Base-by-base conservation (phyloP, 345 rosid genomes). In the Syzygium aromaticum region DNA sequence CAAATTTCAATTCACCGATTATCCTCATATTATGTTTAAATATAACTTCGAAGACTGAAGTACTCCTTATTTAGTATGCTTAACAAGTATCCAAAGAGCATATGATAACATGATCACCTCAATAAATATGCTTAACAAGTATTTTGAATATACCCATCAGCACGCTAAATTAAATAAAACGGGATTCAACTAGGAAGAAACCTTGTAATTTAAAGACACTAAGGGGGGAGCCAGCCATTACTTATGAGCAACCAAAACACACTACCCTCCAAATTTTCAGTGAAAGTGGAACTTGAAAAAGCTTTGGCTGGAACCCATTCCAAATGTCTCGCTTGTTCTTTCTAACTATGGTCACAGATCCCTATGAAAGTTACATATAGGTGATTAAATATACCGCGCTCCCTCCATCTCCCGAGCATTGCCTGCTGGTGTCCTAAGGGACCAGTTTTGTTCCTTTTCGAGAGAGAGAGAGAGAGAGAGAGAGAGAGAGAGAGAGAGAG, bases 301-400 rank as follows among this genome's bases (percentile, higher is more conserved):
- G 46, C 40, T 54, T 84, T 52, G 86, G 86, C 86, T 54, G 40
- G 40, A 16, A 52, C 54, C 86, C 86, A 52, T 54, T 84, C 59
- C 86, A 7, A 30, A 14, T 54, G 38, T 23, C 59, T 54, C 59
- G 61, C 86, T 51, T 38, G 19, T 84, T 54, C 43, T 25, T 84
- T 52, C 43, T 84, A 52, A 52, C 16, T 52, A 19, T 56, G 84
- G 57, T 84, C 95, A 91, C 95, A 91, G 96, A 94, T 94, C 95
- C 96, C 94, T 86, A 93, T 94, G 95, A 91, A 90, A 90, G 92
- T 92, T 89, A 89, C 91, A 93, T 92, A 52, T 88, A 88, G 43
- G 77, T 64, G 77, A 64, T 64, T 64, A 64, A 33, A 64, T 30
- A 64, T 64, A 19, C 21, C 46, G 80, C 80, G 10, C 80, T 73